A percentile compares a stretch with the other conserved stretches of the same genome.
phyloP scores from a whole-genome alignment of 2,329 filamentous ascomycete species.

The Colletotrichum liriopes region DNA sequence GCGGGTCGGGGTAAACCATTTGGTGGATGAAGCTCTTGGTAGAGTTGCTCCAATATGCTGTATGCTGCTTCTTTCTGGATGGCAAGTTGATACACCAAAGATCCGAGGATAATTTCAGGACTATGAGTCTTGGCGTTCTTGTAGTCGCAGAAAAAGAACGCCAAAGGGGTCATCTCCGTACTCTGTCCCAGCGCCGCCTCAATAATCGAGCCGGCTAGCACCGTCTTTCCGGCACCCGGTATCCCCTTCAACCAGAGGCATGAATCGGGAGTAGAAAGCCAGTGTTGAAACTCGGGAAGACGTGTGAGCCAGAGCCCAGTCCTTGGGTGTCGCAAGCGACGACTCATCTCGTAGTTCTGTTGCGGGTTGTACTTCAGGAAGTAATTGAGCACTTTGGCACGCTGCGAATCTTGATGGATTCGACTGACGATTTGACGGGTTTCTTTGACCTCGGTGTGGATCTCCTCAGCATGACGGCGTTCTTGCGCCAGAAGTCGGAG shows the following conservation, averaged over 20 bases:
- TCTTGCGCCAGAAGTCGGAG: not conserved
- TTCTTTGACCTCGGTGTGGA: rapidly evolving
- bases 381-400: not conserved
- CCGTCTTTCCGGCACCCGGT: constrained; percentile 19
- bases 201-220: constrained; percentile 13
- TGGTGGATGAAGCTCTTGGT: rapidly evolving
- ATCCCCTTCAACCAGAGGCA: constrained; percentile 21
- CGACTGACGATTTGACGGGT: not conserved
- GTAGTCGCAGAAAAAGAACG: constrained; percentile 35
- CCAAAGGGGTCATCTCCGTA: not conserved
- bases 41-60: not conserved
- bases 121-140: not conserved
- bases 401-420: not conserved
- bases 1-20: not conserved
- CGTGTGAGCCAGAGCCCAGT: constrained; percentile 1
- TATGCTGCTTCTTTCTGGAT: constrained; percentile 23
- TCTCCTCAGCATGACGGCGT: not conserved
- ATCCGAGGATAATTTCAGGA: not conserved
- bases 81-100: constrained; percentile 6
- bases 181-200: not conserved
- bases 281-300: not conserved
- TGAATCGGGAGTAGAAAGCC: not conserved
- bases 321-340: not conserved
- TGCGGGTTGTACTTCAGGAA: constrained; percentile 26
- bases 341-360: constrained; percentile 21